A percentile compares a stretch with the other conserved stretches of the same genome.
These are phyloP conservation scores for Xylaria longipes DNA, from an alignment of 495 filamentous ascomycete genomes.

Conservation along the genomic window DNA sequence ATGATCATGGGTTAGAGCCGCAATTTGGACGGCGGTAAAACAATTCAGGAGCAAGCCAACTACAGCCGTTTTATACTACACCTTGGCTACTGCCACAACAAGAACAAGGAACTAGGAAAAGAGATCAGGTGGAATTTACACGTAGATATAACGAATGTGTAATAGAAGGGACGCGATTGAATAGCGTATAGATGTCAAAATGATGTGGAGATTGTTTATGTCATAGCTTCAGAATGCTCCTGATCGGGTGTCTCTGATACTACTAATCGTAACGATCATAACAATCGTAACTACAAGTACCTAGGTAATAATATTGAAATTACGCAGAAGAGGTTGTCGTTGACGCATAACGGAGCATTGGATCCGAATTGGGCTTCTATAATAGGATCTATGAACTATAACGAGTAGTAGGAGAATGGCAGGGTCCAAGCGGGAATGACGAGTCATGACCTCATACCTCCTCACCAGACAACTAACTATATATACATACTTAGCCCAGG, in stretches of 20 bases:
- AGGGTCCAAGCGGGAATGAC: background rate
- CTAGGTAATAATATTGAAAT: background rate
- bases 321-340: background rate
- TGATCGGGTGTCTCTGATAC: background rate
- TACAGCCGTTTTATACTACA: no score
- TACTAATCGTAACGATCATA: no score
- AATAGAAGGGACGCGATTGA: no score
- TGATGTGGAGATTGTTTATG: background rate
- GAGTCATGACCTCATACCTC: slow-evolving; percentile 1
- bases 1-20: no score
- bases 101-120: no score
- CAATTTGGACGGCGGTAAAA: no score
- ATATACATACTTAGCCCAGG: background rate
- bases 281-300: background rate
- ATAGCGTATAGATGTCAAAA: background rate
- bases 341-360: background rate
- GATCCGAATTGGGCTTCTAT: background rate
- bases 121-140: no score
- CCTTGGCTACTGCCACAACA: no score
- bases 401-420: background rate
- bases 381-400: background rate
- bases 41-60: no score
- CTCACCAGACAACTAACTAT: background rate
- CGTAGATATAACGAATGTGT: no score
- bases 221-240: background rate